Base-by-base conservation (phyloP, 2,329 filamentous ascomycete species). In the Diplodia intermedia region DNA sequence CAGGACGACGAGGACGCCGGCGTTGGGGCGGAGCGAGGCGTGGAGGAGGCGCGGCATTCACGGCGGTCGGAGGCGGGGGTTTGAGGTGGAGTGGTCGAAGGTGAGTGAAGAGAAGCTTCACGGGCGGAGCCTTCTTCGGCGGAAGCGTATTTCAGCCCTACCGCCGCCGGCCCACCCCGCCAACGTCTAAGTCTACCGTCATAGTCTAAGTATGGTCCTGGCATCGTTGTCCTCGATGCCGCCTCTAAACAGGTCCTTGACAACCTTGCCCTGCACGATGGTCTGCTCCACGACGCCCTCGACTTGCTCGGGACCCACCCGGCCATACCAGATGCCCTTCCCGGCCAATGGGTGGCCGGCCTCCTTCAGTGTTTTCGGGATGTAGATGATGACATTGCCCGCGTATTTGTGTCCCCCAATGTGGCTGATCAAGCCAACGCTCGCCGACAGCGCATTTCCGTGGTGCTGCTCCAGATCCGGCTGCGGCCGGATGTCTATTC, bases 321-420 rank as follows among this genome's bases (percentile, higher is more conserved):
- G 82, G 0, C 92, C 92, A 77, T 95, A 95, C 92, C 92, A 95
- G 2, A 95, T 86, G 0, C 91, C 91, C 73, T 87, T 87, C 0
- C 91, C 91, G 0, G 86, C 87, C 62, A 94, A 78, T 4, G 86
- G 83, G 75, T 91, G 88, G 0, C 50, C 71, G 5, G 65, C 70
- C 70, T 4, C 43, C 63, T 56, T 54, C 18, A 68, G 73, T 2
- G 74, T 75, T 0, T 89, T 90, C 4, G 92, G 92, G 5, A 95
- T 77, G 74, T 95, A 95, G 1, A 95, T 79, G 57, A 95, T 93
- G 43, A 94, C 86, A 77, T 96, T 96, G 1, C 92, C 92, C 0
- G 92, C 92, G 76, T 90, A 94, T 77, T 93, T 94, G 79, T 96
- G 92, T 0, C 92, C 92, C 0, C 92, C 91, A 65, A 96, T 89